phyloP scores from a whole-genome alignment of 2,329 filamentous ascomycete genomes.

The Echinosphaeria canescens region DNA sequence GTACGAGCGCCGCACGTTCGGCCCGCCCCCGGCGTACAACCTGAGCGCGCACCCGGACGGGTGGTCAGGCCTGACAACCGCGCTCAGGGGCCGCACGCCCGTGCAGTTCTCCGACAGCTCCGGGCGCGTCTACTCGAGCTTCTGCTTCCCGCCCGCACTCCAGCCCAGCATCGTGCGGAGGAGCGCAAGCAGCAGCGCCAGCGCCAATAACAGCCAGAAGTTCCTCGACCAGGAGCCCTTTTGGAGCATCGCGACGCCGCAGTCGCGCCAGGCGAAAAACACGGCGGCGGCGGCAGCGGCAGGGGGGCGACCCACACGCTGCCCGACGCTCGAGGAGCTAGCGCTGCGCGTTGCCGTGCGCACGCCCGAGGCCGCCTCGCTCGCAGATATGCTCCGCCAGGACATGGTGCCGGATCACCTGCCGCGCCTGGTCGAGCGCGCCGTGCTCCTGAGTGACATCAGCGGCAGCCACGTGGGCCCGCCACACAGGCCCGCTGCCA shows the following conservation, averaged over 20 bases:
- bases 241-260: no score
- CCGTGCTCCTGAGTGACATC: slow-evolving; percentile 17
- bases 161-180: no score
- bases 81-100: slow-evolving; percentile 7
- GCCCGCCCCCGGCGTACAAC: slow-evolving; percentile 1
- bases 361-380: slow-evolving; percentile 17
- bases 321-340: slow-evolving; percentile 26
- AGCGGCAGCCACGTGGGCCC: no score
- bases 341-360: slow-evolving; percentile 22
- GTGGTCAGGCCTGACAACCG: slow-evolving; percentile 4
- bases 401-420: slow-evolving; percentile 1
- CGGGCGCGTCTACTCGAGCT: slow-evolving; percentile 6
- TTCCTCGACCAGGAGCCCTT: no score
- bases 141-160: no score
- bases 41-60: slow-evolving; percentile 1
- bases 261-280: no score
- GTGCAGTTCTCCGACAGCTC: slow-evolving; percentile 10
- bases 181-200: no score
- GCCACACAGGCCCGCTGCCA: slow-evolving; percentile 1
- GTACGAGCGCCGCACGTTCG: slow-evolving; percentile 4
- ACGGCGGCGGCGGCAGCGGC: no score
- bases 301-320: no score
- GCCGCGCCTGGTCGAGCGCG: slow-evolving; percentile 14
- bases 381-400: slow-evolving; percentile 12
- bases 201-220: no score